Evolutionary conservation across 129 eudicot species (phyloP).

Genomic region (Sambucus nigra): DNA sequence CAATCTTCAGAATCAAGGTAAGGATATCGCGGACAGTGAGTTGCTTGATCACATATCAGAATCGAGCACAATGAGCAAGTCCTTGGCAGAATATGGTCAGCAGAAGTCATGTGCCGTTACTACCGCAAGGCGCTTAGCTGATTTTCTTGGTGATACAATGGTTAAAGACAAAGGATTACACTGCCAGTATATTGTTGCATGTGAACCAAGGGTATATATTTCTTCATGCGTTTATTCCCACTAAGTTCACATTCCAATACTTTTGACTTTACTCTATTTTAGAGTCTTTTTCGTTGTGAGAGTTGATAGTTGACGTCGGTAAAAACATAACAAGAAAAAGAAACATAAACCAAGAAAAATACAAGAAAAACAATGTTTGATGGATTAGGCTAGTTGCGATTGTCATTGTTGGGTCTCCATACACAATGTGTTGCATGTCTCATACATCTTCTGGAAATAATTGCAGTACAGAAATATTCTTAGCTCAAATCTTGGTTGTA

Average conservation of each 20-base stretch:
- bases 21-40: constrained; percentile 91
- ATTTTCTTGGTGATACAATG: constrained; percentile 97
- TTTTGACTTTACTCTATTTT: not conserved
- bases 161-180: constrained; percentile 96
- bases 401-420: too few relatives aligned
- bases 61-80: constrained; percentile 99
- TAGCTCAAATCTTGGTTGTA: too few relatives aligned
- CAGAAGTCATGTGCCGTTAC: constrained; percentile 99
- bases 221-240: constrained; percentile 1
- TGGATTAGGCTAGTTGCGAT: too few relatives aligned
- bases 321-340: not conserved
- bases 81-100: constrained; percentile 86
- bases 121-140: constrained; percentile 90
- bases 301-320: constrained; percentile 2
- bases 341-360: not conserved
- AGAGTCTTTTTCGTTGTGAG: not conserved
- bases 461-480: too few relatives aligned
- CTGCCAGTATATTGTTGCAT: constrained; percentile 93
- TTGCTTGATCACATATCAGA: constrained; percentile 92
- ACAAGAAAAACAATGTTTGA: not conserved
- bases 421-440: too few relatives aligned
- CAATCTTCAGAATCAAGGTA: constrained; percentile 82
- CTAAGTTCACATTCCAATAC: not conserved
- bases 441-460: too few relatives aligned
- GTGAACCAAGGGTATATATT: constrained; percentile 83